A percentile compares a stretch with the other conserved stretches of the same genome.
These are phyloP conservation scores for Letharia lupina DNA, from an alignment of 495 filamentous ascomycete genomes.

Conservation along the genomic window DNA sequence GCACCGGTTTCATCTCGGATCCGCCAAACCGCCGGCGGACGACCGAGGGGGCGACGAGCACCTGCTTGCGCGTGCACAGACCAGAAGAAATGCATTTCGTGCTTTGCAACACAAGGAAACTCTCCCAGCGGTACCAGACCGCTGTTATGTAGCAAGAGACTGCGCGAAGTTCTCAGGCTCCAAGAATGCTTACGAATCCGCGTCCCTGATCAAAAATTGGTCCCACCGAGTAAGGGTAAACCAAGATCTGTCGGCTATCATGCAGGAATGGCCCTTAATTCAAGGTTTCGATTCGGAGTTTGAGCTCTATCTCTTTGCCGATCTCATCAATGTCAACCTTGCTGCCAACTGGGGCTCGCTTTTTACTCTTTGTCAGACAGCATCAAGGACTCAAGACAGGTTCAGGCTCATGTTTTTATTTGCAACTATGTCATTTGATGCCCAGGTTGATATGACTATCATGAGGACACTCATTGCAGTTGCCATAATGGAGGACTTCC, in stretches of 20 bases:
- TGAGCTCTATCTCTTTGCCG: conserved; percentile 26
- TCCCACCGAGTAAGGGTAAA: conserved; percentile 26
- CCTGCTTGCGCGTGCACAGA: conserved; percentile 8
- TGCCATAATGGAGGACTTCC: conserved; percentile 31
- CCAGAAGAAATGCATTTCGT: not conserved
- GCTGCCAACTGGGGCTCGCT: conserved; percentile 38
- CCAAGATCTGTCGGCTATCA: conserved; percentile 26
- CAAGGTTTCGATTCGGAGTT: conserved; percentile 33
- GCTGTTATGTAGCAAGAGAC: conserved; percentile 20
- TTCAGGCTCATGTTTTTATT: conserved; percentile 39
- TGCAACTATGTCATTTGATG: conserved; percentile 33
- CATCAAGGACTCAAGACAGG: conserved; percentile 20
- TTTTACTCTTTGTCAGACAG: conserved; percentile 28
- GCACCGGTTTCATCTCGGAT: conserved; percentile 26
- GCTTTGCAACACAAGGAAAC: not conserved
- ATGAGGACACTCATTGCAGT: conserved; percentile 35
- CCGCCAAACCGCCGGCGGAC: not conserved
- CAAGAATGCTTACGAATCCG: conserved; percentile 29
- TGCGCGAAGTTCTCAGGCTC: not conserved
- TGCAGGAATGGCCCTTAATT: conserved; percentile 34
- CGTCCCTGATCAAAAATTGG: conserved; percentile 26
- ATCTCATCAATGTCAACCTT: conserved; percentile 31
- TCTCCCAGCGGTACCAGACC: conserved; percentile 5
- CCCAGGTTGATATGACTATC: conserved; percentile 30
- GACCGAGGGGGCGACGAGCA: conserved; percentile 7